Base-by-base conservation (phyloP, 2,329 filamentous ascomycete genomes). In the Parasarocladium wereldwijsianum region DNA sequence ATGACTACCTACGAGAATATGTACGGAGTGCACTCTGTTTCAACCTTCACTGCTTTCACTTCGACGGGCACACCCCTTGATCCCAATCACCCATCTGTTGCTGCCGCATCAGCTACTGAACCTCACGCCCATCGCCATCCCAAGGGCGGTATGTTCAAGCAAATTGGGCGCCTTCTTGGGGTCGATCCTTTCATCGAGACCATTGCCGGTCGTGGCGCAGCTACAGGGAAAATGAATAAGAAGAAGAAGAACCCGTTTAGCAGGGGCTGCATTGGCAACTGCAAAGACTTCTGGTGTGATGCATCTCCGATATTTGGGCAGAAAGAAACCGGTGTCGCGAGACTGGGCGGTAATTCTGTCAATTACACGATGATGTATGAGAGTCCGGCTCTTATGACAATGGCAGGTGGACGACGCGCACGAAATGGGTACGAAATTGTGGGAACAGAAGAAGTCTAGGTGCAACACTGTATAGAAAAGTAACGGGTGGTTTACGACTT, bases 1-100 rank as follows among this genome's bases (percentile, higher is more conserved):
- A 78, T 93, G 62, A 98, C 90, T 1, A 98, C 90, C 0, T 96
- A 82, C 54, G 90, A 98, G 55, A 93, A 86, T 52, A 96, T 98
- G 86, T 76, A 77, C 38, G 79, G 83, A 29, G 67, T 85, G 36
- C 67, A 74, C 34, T 49, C 47, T 18, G 44, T 40, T 1, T 59
- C 86, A 18, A 75, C 86, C 17, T 75, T 75, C 6, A 74, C 76
- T 1, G 80, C 81, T 31, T 74, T 93, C 43, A 77, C 84, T 2
- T 83, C 84, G 1, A 80, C 83, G 9, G 76, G 74, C 16, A 75
- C 77, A 2, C 76, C 81, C 13, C 64, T 92, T 2, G 71, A 76
- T 33, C 62, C 72, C 26, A 64, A 66, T 25, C 75, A 79, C 27
- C 68, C 76, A 0, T 73, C 76, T 0, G 65, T 76, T 2, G 53